These are phyloP conservation scores for Prinsepia uniflora DNA, from an alignment of 306 rosid genomes.

Conservation along the genomic window DNA sequence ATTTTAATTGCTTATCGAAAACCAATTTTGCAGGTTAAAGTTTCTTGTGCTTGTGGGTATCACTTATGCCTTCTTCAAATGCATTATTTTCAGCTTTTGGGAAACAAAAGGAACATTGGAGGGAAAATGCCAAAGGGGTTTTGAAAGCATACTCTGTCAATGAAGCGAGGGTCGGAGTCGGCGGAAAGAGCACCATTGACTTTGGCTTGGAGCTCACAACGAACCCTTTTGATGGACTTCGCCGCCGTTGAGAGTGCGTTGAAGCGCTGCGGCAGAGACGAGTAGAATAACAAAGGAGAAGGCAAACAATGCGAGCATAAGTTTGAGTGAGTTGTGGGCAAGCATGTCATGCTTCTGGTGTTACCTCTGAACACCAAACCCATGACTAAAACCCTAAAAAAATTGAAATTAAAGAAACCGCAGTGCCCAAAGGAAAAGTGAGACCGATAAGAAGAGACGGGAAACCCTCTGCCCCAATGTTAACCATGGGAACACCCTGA, in stretches of 20 bases:
- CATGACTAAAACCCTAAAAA: not conserved
- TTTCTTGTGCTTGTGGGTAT: not conserved
- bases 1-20: not conserved
- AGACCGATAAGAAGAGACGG: not conserved
- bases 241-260: slow-evolving; percentile 20
- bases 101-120: not conserved
- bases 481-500: not conserved
- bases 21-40: not conserved
- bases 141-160: slow-evolving; percentile 56
- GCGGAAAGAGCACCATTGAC: slow-evolving; percentile 70
- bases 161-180: slow-evolving; percentile 68
- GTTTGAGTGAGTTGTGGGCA: not conserved
- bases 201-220: slow-evolving; percentile 62
- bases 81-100: not conserved
- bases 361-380: slow-evolving; percentile 1
- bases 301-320: slow-evolving; percentile 17
- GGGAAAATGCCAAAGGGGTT: not conserved
- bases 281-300: slow-evolving; percentile 22
- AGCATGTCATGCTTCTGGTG: slow-evolving; percentile 9
- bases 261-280: slow-evolving; percentile 26
- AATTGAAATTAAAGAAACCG: not conserved
- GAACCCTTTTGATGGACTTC: slow-evolving; percentile 42
- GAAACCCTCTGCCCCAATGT: not conserved
- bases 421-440: not conserved
- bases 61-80: not conserved